A percentile compares a stretch with the other conserved stretches of the same genome.
These are phyloP conservation scores for Oxytropis ochrocephala DNA, from an alignment of 306 rosid genomes.

Conservation along the genomic window DNA sequence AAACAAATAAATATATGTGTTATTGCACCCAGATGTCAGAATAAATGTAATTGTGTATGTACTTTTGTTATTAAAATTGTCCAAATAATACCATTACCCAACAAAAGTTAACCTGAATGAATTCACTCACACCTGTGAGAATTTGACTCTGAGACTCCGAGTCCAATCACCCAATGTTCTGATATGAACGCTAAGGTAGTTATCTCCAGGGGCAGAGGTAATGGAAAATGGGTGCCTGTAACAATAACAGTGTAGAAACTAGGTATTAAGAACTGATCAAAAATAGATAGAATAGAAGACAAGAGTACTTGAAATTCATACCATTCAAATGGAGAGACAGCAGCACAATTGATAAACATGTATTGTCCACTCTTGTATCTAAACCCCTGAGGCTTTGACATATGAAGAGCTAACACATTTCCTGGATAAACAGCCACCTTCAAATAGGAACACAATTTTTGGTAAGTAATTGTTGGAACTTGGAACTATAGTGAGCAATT, in stretches of 20 bases:
- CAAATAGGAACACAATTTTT: constrained; percentile 13
- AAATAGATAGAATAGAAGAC: no score
- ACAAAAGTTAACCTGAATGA: constrained; percentile 22
- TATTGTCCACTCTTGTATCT: constrained; percentile 58
- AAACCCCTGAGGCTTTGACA: constrained; percentile 67
- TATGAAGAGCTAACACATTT: constrained; percentile 48
- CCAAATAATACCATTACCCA: background rate
- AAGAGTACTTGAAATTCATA: constrained; percentile 20
- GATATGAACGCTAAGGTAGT: constrained; percentile 59
- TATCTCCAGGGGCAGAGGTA: constrained; percentile 64
- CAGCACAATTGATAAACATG: constrained; percentile 54
- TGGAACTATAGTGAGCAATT: background rate
- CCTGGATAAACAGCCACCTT: constrained; percentile 71
- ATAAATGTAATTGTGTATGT: background rate
- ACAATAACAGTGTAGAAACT: background rate
- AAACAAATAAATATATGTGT: background rate
- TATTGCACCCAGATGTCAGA: background rate
- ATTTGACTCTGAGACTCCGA: constrained; percentile 38
- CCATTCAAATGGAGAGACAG: constrained; percentile 63
- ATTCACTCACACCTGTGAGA: constrained; percentile 46
- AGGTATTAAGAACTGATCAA: background rate
- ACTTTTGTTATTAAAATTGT: background rate
- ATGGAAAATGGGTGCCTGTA: constrained; percentile 73
- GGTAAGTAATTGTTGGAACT: background rate
- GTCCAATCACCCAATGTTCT: constrained; percentile 65